Evolutionary conservation across 768 basidiomycete genomes (phyloP), one percentile per base, ranked within the genome.

Genomic region (Lentinus tigrinus): DNA sequence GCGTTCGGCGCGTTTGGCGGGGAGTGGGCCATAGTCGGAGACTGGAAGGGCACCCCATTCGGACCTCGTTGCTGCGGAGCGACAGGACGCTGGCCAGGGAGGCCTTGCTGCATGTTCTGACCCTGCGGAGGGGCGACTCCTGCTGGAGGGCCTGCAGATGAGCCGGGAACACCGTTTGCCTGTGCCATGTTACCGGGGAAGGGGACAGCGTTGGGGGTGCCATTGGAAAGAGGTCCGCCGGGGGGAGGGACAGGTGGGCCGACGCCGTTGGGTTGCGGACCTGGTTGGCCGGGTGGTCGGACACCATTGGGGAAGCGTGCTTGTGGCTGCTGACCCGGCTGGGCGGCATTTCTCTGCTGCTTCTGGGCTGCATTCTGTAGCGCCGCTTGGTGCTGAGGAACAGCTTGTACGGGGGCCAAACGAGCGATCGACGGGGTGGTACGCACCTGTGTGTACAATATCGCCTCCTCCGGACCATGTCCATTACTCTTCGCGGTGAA

Each of bases 401-500:
- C 54, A 38, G 54, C 52, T 62, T 46, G 56, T 37, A 48, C 36
- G 24, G 44, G 38, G 39, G 57, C 69, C 70, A 40, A 57, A 54
- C n/a, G n/a, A 47, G 21, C 4, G 43, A 31, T 23, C 19, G 39
- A 16, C 16, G 9, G 31, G n/a, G 8, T 21, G n/a, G 47, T 24
- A 74, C 83, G 53, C 63, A 89, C 89, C 75, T 87, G 84, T 0
- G 81, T 85, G 69, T 91, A 91, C 36, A 85, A 57, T 69, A 90
- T 63, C 23, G 87, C 89, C 62, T 91, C 89, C 1, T 90, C 88
- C n/a, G 84, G 69, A 19, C 84, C 85, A 9, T 68, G 69, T 28
- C 82, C 82, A 48, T 80, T 87, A 61, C 86, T 89, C 73, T 92
- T 92, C 46, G 90, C 89, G 13, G 85, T 85, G 69, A 92, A 93